phyloP scores from a whole-genome alignment of 805 yeast species.

The Zygotorulaspora sp. region DNA sequence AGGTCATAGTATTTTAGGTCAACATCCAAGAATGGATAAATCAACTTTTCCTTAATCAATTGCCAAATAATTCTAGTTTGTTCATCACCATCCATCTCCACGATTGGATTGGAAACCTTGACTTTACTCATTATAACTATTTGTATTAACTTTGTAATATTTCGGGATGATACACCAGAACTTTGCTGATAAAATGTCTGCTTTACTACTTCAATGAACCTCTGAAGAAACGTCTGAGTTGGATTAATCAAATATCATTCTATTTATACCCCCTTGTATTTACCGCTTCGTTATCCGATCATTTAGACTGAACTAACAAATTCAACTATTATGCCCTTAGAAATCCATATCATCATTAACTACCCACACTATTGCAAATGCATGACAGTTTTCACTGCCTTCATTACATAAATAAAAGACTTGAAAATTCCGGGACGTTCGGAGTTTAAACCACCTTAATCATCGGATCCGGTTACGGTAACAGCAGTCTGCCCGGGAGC shows the following conservation, averaged over 20 bases:
- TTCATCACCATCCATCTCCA: slow-evolving; percentile 97
- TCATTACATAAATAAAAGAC: background rate
- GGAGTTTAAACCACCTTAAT: no score
- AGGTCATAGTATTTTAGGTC: slow-evolving; percentile 90
- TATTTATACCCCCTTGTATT: no score
- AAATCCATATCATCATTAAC: background rate
- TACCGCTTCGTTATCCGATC: no score
- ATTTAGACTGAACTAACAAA: background rate
- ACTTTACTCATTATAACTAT: slow-evolving; percentile 53
- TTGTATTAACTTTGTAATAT: no score
- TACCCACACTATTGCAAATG: background rate
- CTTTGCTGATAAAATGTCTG: no score
- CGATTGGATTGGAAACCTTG: slow-evolving; percentile 80
- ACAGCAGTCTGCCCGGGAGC: no score
- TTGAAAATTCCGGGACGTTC: background rate
- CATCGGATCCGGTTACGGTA: no score
- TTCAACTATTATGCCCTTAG: background rate
- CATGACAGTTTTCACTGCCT: no score
- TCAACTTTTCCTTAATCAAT: slow-evolving; percentile 77
- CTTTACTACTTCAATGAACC: no score
- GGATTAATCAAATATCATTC: no score
- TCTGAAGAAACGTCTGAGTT: no score
- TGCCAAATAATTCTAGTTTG: slow-evolving; percentile 97
- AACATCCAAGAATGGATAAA: slow-evolving; percentile 78
- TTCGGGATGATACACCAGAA: no score